phyloP scores from a whole-genome alignment of 2,329 filamentous ascomycete species.

The Fusarium beomiforme region DNA sequence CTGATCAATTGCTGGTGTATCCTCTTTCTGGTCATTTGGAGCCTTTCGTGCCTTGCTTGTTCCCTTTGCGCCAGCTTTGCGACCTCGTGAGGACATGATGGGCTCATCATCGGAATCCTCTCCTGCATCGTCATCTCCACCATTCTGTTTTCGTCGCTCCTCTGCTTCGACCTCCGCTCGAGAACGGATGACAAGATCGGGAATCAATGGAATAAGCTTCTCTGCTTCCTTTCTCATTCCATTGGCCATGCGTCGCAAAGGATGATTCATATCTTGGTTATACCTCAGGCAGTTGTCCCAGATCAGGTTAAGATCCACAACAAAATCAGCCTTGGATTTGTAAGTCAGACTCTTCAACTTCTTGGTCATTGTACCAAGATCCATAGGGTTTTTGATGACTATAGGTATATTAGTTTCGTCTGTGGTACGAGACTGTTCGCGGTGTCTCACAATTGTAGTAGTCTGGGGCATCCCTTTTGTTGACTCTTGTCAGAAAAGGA shows the following conservation, averaged over 20 bases:
- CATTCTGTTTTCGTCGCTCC: slow-evolving; percentile 84
- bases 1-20: slow-evolving; percentile 78
- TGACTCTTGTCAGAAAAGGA: slow-evolving; percentile 93
- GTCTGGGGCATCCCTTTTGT: slow-evolving; percentile 96
- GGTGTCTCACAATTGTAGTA: slow-evolving; percentile 83
- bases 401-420: slow-evolving; percentile 40
- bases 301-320: slow-evolving; percentile 91
- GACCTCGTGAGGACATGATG: slow-evolving; percentile 95
- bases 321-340: slow-evolving; percentile 94
- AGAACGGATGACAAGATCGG: slow-evolving; percentile 88
- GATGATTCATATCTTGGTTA: slow-evolving; percentile 89
- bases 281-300: slow-evolving; percentile 98
- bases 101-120: slow-evolving; percentile 98
- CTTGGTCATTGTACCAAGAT: slow-evolving; percentile 97
- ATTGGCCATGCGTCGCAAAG: slow-evolving; percentile 89
- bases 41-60: slow-evolving; percentile 82
- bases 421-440: neutral
- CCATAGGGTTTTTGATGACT: slow-evolving; percentile 98
- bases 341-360: slow-evolving; percentile 85
- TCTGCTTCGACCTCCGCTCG: slow-evolving; percentile 94
- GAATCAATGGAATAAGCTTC: slow-evolving; percentile 93
- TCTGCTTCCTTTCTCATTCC: slow-evolving; percentile 98
- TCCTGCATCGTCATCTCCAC: slow-evolving; percentile 81
- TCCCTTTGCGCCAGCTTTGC: slow-evolving; percentile 82
- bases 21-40: slow-evolving; percentile 77